phyloP scores from a whole-genome alignment of 148 eudicot species.

The Persicaria maculosa region DNA sequence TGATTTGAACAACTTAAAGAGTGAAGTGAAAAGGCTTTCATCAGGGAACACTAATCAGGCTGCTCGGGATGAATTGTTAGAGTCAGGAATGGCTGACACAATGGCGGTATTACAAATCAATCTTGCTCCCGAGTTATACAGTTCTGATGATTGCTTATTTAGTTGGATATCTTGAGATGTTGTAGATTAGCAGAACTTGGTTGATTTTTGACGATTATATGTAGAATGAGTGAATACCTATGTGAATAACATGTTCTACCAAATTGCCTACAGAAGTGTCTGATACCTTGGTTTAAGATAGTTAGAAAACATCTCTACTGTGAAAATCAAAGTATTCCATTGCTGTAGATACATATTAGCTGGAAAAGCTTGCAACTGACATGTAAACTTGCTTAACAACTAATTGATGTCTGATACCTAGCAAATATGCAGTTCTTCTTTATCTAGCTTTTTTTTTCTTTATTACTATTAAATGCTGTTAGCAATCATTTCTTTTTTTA shows the following conservation, averaged over 20 bases:
- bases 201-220: not conserved
- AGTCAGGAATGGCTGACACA: constrained; percentile 56
- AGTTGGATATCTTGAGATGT: not conserved
- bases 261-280: not conserved
- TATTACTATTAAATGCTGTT: not conserved
- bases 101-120: constrained; percentile 23
- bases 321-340: not conserved
- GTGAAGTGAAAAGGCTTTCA: constrained; percentile 41
- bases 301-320: not conserved
- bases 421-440: not conserved
- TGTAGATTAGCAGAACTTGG: not conserved
- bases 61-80: constrained; percentile 51
- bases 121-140: not conserved
- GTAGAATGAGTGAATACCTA: not conserved
- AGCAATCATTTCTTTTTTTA: not conserved
- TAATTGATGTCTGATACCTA: not conserved
- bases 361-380: not conserved
- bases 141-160: not conserved
- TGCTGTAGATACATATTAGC: not conserved
- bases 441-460: not conserved
- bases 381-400: not conserved
- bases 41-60: constrained; percentile 36
- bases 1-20: constrained; percentile 56
- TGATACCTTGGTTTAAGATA: not conserved
- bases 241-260: not conserved